Evolutionary conservation across 257 asterid species (phyloP), one percentile per base, ranked within the genome.

Genomic region (Primulina tabacum): DNA sequence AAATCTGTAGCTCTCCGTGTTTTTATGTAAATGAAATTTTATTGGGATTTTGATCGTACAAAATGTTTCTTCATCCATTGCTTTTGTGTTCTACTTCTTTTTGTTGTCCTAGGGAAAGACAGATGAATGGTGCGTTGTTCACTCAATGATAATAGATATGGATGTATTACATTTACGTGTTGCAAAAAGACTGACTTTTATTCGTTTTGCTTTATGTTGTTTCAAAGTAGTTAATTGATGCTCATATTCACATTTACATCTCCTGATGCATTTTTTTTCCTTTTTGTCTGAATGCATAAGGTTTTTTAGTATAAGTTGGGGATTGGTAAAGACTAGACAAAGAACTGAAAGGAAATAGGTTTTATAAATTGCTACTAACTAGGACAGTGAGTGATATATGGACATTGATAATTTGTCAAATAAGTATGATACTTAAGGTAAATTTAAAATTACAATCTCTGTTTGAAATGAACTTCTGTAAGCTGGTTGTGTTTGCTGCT

Each of bases 1-100:
- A 50, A 29, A 64, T 60, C 76, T 40, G 17, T 20, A 16, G n/a
- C 21, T 4, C 21, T 16, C 8, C 0, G 18, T 47, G 55, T 7
- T 75, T 53, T 70, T 60, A 38, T 20, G 7, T 20, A 20, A 30
- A 11, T 71, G 56, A 26, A 18, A 32, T 59, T 50, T 75, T 60
- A 29, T 43, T 47, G 61, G 29, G 68, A 28, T 58, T 64, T 16
- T 24, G 69, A 14, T 28, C 4, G 55, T 5, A 43, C 14, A 14
- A n/a, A 43, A 43, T 43, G 55, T 43, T 43, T 12, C 55, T 43
- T 14, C 4, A 4, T 43, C n/a, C 55, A 11, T 14, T 12, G 55
- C 57, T 50, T 47, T 50, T 16, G 57, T 8, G 57, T 28, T 28
- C 30, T 2, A 28, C 30, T 50, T 50, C 57, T 50, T 50, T 50